Conservation (phyloP, 805 yeast genomes). For the Candida incommunis region DNA sequence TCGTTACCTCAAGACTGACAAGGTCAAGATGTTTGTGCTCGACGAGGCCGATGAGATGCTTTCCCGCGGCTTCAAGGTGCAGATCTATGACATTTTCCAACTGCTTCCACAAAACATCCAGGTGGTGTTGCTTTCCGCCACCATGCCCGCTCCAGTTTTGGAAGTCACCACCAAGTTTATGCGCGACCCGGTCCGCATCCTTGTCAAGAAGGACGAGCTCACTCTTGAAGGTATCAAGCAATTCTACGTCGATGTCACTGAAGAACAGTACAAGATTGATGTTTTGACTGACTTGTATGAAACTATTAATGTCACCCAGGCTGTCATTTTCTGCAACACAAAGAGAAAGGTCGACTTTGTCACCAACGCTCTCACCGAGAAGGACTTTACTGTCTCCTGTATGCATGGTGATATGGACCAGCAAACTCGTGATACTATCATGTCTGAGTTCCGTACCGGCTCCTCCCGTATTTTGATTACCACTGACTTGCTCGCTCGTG, state of each 20-base stretch:
- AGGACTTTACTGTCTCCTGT: conserved; percentile 83
- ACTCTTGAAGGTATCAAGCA: conserved; percentile 92
- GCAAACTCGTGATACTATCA: conserved; percentile 83
- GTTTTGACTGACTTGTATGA: conserved; percentile 91
- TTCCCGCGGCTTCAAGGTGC: conserved; percentile 88
- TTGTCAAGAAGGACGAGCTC: conserved; percentile 89
- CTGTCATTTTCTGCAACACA: conserved; percentile 96
- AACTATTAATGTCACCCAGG: conserved; percentile 89
- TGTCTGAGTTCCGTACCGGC: conserved; percentile 93
- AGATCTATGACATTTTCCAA: conserved; percentile 83
- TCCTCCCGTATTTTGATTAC: conserved; percentile 86
- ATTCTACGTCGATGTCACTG: conserved; percentile 77
- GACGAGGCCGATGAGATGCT: conserved; percentile 97
- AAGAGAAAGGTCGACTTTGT: conserved; percentile 90
- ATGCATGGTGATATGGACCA: conserved; percentile 98
- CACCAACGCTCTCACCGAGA: conserved; percentile 59
- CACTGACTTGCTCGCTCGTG: conserved; percentile 96
- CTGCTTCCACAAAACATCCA: conserved; percentile 74
- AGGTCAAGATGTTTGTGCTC: conserved; percentile 73
- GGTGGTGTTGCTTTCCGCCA: conserved; percentile 90
- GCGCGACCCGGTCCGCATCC: conserved; percentile 83
- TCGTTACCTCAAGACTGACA: conserved; percentile 56
- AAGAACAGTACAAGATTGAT: conserved; percentile 90
- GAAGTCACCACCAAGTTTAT: conserved; percentile 87
- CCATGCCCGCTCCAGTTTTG: conserved; percentile 81